These are phyloP conservation scores for Coemansia pectinata DNA, from an alignment of 192 early-diverging fungal genomes.

Conservation along the genomic window DNA sequence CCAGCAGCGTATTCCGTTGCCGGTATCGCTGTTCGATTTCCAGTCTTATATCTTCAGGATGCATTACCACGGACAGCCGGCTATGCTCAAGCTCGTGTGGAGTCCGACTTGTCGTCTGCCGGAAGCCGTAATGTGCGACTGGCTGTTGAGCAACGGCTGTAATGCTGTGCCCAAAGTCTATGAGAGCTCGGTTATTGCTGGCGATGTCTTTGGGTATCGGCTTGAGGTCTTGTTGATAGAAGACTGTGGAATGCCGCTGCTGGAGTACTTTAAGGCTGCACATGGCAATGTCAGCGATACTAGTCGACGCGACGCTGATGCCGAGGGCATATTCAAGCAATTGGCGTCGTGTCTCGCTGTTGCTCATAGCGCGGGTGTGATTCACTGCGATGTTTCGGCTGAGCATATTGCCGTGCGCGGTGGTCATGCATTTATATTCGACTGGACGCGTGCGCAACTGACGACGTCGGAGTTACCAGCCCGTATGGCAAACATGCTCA, in stretches of 20 bases:
- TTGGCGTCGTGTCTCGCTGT: not conserved
- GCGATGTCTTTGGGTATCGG: slow-evolving; percentile 10
- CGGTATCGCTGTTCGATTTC: not conserved
- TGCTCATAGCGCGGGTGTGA: slow-evolving; percentile 6
- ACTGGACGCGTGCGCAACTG: slow-evolving; percentile 20
- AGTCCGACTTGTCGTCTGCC: slow-evolving; percentile 1
- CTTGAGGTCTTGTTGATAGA: slow-evolving; percentile 13
- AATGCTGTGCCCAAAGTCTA: slow-evolving; percentile 1
- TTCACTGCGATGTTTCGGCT: slow-evolving; percentile 26
- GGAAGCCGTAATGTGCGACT: slow-evolving; percentile 9
- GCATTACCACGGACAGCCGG: not conserved
- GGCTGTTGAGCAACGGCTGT: not conserved
- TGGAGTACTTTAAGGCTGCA: not conserved
- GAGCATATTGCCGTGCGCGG: slow-evolving; percentile 15
- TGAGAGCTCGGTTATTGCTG: not conserved
- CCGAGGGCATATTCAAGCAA: not conserved
- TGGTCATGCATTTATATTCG: not conserved
- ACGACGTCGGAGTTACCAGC: not conserved
- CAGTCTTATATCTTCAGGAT: slow-evolving; percentile 1
- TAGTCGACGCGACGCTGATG: not conserved
- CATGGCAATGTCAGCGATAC: not conserved
- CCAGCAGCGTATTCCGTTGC: not conserved
- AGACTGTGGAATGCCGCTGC: slow-evolving; percentile 13
- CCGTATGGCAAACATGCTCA: not conserved
- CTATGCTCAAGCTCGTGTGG: slow-evolving; percentile 15